Percentiles rank a stretch among this genome's conserved stretches.
Evolutionary conservation across 169 alveolate species (phyloP).

Genomic region (Perkinsus olseni): DNA sequence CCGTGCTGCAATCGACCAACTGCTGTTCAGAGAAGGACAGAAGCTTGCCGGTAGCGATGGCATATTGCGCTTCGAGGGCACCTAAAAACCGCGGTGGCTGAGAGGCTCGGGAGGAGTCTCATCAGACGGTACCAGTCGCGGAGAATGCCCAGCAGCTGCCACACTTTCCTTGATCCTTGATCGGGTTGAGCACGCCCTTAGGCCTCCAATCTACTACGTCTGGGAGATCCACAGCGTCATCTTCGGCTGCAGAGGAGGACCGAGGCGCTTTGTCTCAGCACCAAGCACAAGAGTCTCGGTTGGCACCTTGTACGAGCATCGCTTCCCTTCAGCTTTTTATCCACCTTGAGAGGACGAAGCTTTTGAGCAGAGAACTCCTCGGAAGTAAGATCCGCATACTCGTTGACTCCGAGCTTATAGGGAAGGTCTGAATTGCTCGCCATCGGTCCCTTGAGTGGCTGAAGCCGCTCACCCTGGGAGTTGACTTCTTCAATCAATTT

Average conservation of each 20-base stretch:
- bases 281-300: neutral
- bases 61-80: neutral
- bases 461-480: neutral
- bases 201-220: conserved; percentile 27
- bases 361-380: neutral
- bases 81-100: neutral
- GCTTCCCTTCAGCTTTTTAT: neutral
- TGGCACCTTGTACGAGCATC: neutral
- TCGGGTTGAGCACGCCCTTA: conserved; percentile 42
- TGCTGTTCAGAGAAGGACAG: neutral
- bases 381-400: neutral
- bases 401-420: neutral
- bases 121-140: conserved; percentile 28
- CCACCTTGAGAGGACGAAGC: neutral
- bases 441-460: neutral
- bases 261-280: neutral
- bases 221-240: neutral
- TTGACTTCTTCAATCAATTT: neutral
- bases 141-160: conserved; percentile 49
- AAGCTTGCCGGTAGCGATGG: neutral
- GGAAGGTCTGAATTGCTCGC: neutral
- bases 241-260: neutral
- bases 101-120: conserved; percentile 14
- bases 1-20: neutral
- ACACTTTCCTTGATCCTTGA: conserved; percentile 46